Percentiles rank a stretch among this genome's conserved stretches.
phyloP scores from a whole-genome alignment of 2,329 filamentous ascomycete species.

The Trichoderma citrinoviride region DNA sequence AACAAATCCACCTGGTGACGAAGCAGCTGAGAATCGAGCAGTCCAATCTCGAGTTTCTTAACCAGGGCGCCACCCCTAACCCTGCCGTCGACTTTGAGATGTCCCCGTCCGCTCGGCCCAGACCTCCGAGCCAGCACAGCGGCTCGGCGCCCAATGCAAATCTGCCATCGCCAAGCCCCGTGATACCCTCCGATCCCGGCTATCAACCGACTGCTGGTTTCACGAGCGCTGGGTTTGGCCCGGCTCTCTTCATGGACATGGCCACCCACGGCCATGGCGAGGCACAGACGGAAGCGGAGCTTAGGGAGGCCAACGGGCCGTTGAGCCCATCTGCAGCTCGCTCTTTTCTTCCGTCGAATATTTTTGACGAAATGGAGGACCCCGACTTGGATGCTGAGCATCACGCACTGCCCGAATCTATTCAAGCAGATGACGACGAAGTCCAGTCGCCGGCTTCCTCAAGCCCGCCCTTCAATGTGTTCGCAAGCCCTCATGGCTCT shows the following conservation, averaged over 20 bases:
- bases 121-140: conserved; percentile 49
- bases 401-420: conserved; percentile 36
- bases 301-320: conserved; percentile 62
- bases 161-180: conserved; percentile 41
- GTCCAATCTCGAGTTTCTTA: conserved; percentile 44
- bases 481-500: conserved; percentile 62
- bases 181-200: conserved; percentile 41
- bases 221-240: conserved; percentile 50
- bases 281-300: conserved; percentile 58
- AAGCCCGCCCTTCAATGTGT: conserved; percentile 52
- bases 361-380: conserved; percentile 61
- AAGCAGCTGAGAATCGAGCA: conserved; percentile 48
- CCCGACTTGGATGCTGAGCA: conserved; percentile 47
- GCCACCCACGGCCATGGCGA: conserved; percentile 40
- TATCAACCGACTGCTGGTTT: conserved; percentile 55
- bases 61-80: conserved; percentile 30
- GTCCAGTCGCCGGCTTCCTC: conserved; percentile 62
- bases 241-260: conserved; percentile 52
- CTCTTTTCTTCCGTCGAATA: conserved; percentile 67
- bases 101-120: conserved; percentile 41
- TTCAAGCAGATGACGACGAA: conserved; percentile 39
- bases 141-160: conserved; percentile 45
- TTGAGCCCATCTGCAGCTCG: conserved; percentile 72
- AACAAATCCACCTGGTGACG: conserved; percentile 45
- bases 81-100: conserved; percentile 50